Base-by-base conservation (phyloP, 352 stramenopile genomes). In the Phytophthora tubulina region DNA sequence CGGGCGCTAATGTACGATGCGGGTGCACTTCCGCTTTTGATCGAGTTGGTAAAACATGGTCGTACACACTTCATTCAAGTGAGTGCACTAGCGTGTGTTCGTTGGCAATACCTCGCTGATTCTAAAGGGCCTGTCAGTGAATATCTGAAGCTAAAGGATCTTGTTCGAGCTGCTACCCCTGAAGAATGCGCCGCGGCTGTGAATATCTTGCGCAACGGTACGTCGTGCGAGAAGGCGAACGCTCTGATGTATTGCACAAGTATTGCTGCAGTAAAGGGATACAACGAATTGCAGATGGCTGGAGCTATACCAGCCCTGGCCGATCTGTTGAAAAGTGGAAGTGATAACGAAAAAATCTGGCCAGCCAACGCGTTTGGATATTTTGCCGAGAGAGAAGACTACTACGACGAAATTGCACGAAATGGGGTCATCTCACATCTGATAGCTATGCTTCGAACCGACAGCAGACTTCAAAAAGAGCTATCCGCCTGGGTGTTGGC, bases 41-140 rank as follows among this genome's bases (percentile, higher is more conserved):
- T 27, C 15, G 33, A 50, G 8, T 15, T 61, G 21, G 53, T 39
- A 11, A 61, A 50, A 45, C 27, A 38, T 61, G 53, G 53, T 15
- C 21, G 36, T 3, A 50, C 38, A 13, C 27, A 36, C 8, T 61
- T 61, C 30, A 38, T 61, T 13, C 36, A 14, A 1, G 53, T 44
- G 2, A 14, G n/a, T 8, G 44, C n/a, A 0, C 7, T 50, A 14
- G n/a, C 9, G n/a, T 50, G 4, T 31, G 6, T 50, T 5, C 30
- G 17, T 32, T 31, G n/a, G 17, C 21, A 21, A 21, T 21, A 21
- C 21, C 21, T 21, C 21, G 21, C 21, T 21, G 21, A 21, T 21
- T 21, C 21, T 21, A 21, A 21, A 21, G 21, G 21, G 21, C 21
- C 21, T 21, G 21, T 21, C 21, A 21, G 21, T 21, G 21, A 21